phyloP scores from a whole-genome alignment of 192 early-diverging fungal genomes.

The Backusella westeae region DNA sequence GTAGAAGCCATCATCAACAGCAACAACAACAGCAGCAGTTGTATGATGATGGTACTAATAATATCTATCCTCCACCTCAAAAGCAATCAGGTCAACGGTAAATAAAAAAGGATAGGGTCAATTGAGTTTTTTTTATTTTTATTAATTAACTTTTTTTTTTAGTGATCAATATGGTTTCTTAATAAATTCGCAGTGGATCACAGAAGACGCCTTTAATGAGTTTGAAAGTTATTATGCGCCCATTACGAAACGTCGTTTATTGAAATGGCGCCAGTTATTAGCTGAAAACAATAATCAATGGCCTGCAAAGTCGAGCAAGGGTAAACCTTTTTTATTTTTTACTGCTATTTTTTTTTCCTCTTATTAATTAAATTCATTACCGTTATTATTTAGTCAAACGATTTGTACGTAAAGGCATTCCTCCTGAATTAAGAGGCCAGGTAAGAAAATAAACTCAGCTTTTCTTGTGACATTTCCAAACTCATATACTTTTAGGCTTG shows the following conservation, averaged over 20 bases:
- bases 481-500: slow-evolving; percentile 42
- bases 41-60: slow-evolving; percentile 11
- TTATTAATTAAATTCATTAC: neutral
- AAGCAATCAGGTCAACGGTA: slow-evolving; percentile 13
- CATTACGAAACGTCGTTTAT: slow-evolving; percentile 47
- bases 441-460: neutral
- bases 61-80: slow-evolving; percentile 10
- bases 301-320: slow-evolving; percentile 49
- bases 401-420: slow-evolving; percentile 79
- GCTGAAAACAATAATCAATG: slow-evolving; percentile 47
- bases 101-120: neutral
- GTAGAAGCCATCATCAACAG: neutral
- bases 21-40: neutral
- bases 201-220: slow-evolving; percentile 45
- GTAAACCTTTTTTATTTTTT: slow-evolving; percentile 26
- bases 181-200: slow-evolving; percentile 51
- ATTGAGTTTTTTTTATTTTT: neutral
- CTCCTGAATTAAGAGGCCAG: slow-evolving; percentile 58
- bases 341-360: neutral
- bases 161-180: slow-evolving; percentile 65
- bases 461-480: neutral
- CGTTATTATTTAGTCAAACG: slow-evolving; percentile 55
- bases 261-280: slow-evolving; percentile 55
- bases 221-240: slow-evolving; percentile 54
- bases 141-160: neutral